Base-by-base conservation (phyloP, 2,329 filamentous ascomycete species). In the Trichocomaceae sp. region DNA sequence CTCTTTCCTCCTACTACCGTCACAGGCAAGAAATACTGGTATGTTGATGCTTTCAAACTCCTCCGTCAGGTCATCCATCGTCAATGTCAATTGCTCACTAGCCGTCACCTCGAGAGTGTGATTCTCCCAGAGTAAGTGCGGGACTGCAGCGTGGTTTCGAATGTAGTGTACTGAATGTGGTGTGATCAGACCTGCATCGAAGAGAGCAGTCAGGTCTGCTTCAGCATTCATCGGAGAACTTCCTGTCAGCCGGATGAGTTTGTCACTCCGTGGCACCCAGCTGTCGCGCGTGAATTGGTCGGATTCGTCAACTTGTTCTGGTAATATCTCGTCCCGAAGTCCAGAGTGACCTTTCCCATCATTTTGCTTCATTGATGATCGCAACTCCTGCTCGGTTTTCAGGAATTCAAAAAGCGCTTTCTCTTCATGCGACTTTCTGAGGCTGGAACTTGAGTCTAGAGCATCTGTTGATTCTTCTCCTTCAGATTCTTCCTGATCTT, bases 141-240 rank as follows among this genome's bases (percentile, higher is more conserved):
- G 79, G 1, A 82, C 79, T 3, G 75, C 64, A n/a, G 77, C 77
- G 55, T 82, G 79, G 50, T 78, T 81, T 2, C 79, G 70, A 12
- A 81, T 76, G 56, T 79, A 81, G 60, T 80, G 77, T 1, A 80
- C 58, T 52, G 74, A 67, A 50, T 77, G 78, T 0, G 77, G 77
- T 0, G 79, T 81, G 56, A 79, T 77, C 1, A 80, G 63, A 0
- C 78, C 78, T 4, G 71, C 73, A 0, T 76, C 68, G 52, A 73
- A 77, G 0, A 81, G 69, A 12, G 63, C 62, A 1, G 64, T 64
- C 1, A 81, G 66, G 0, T 71, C 57, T 0, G 76, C 64, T 61
- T 81, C 79, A 2, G 71, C 75, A 54, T 82, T 81, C 54, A 82
- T 58, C 0, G 78, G 78, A 61, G 81, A 78, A 45, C 79, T 79